Conservation (phyloP, 768 basidiomycete genomes). For the Leccinum barrowsii region DNA sequence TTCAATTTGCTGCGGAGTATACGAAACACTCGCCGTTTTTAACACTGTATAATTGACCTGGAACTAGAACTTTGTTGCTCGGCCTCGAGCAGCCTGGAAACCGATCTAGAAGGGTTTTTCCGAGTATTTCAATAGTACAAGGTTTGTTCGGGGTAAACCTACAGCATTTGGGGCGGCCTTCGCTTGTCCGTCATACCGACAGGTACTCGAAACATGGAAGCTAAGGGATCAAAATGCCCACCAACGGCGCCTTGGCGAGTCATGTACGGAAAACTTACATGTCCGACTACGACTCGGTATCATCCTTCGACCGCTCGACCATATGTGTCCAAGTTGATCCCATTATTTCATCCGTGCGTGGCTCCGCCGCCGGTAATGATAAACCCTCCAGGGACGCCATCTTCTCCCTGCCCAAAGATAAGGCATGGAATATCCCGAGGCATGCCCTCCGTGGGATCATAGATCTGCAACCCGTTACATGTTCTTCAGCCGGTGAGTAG, state of each 20-base stretch:
- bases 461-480: neutral
- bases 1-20: neutral
- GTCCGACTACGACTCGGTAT: neutral
- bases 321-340: neutral
- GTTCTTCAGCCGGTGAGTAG: neutral
- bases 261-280: neutral
- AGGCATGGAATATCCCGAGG: neutral
- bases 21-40: neutral
- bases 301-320: neutral
- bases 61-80: neutral
- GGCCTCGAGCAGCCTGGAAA: neutral
- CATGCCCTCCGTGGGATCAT: neutral
- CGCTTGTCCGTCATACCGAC: neutral
- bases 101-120: neutral
- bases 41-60: neutral
- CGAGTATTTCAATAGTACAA: neutral
- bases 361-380: neutral
- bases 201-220: neutral
- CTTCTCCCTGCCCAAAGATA: neutral
- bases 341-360: neutral
- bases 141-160: neutral
- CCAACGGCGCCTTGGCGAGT: neutral
- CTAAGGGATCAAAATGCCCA: neutral
- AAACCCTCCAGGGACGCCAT: neutral
- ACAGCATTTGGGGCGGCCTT: neutral